Evolutionary conservation across 306 rosid genomes (phyloP).

Genomic region (Prinsepia uniflora): DNA sequence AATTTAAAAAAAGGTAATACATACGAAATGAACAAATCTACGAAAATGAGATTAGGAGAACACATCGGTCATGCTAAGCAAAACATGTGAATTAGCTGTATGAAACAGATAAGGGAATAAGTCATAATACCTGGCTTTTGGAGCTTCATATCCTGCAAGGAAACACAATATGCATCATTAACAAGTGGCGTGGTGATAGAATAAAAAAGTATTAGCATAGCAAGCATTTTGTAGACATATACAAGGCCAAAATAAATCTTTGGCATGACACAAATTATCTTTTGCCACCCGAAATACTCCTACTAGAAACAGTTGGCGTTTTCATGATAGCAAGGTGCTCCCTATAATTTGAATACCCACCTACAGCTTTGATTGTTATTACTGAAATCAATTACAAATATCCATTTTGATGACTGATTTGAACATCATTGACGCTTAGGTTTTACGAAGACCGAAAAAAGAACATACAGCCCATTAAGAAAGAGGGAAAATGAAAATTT

Average conservation of each 20-base stretch:
- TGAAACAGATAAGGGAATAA: background rate
- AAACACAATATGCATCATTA: slow-evolving; percentile 8
- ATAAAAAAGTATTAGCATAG: background rate
- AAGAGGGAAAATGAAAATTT: background rate
- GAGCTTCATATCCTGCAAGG: slow-evolving; percentile 60
- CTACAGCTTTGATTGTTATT: too few relatives aligned
- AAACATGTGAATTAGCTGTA: background rate
- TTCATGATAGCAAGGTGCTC: too few relatives aligned
- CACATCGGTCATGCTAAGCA: background rate
- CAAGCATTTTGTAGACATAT: background rate
- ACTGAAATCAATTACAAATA: background rate
- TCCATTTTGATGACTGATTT: background rate
- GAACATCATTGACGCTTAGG: background rate
- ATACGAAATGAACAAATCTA: too few relatives aligned
- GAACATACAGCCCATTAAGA: background rate
- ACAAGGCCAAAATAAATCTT: background rate
- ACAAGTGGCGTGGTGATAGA: background rate
- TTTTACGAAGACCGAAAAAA: too few relatives aligned
- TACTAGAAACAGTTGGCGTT: too few relatives aligned
- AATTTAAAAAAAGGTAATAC: background rate
- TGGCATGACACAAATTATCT: background rate
- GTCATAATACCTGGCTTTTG: slow-evolving; percentile 48
- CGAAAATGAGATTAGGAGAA: background rate
- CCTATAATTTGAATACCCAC: too few relatives aligned
- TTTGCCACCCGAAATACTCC: too few relatives aligned